phyloP scores from a whole-genome alignment of 768 basidiomycete species.

The Ephemerocybe angulata region DNA sequence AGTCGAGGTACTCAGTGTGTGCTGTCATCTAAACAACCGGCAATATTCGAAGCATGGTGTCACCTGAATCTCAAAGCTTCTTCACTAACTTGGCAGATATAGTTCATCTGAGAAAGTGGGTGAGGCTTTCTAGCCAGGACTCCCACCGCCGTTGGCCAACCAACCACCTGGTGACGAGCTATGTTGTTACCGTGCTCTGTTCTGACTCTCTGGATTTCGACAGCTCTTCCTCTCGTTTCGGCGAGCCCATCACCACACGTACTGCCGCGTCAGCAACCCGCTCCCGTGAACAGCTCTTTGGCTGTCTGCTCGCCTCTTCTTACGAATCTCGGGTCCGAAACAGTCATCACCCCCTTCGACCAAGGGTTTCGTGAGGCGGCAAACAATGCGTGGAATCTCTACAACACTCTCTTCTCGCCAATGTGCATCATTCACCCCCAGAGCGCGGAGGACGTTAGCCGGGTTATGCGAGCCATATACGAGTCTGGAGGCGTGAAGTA shows the following conservation, averaged over 20 bases:
- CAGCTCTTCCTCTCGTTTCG: no score
- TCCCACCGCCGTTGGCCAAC: no score
- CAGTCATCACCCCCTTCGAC: slow-evolving; percentile 1
- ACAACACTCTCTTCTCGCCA: slow-evolving; percentile 30
- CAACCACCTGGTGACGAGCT: no score
- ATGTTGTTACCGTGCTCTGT: no score
- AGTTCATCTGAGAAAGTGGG: not conserved
- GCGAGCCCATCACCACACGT: not conserved
- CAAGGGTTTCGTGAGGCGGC: slow-evolving; percentile 5
- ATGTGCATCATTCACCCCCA: slow-evolving; percentile 37
- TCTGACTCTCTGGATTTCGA: no score
- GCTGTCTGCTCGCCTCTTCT: not conserved
- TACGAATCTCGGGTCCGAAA: not conserved
- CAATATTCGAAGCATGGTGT: not conserved
- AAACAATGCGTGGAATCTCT: slow-evolving; percentile 29
- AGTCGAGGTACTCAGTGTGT: not conserved
- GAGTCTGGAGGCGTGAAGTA: slow-evolving; percentile 28
- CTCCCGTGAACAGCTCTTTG: not conserved
- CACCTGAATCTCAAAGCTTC: not conserved
- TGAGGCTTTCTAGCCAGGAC: no score
- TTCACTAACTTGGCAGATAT: not conserved
- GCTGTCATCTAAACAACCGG: not conserved
- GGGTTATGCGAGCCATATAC: slow-evolving; percentile 36
- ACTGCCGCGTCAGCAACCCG: not conserved
- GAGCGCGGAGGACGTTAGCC: slow-evolving; percentile 29